Evolutionary conservation across 106 monocot genomes (phyloP).

Genomic region (Gastrodia elata): DNA sequence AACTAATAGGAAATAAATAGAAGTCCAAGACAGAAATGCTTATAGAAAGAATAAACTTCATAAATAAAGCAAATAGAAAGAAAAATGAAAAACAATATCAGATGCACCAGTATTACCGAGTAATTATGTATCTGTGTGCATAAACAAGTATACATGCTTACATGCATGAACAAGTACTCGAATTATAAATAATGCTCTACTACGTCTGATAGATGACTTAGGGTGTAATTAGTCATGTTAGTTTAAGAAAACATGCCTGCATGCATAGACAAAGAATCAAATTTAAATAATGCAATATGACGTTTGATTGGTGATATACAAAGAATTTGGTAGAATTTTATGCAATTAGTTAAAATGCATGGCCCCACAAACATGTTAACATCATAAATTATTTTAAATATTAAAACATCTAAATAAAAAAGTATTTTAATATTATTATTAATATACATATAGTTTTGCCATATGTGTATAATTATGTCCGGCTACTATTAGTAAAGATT

Average conservation of each 20-base stretch:
- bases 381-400: too few relatives aligned
- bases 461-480: too few relatives aligned
- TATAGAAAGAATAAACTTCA: background rate
- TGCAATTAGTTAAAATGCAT: too few relatives aligned
- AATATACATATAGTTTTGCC: too few relatives aligned
- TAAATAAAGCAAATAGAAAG: slow-evolving; percentile 3
- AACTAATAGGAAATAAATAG: background rate
- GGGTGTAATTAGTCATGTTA: too few relatives aligned
- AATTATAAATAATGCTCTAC: background rate
- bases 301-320: background rate
- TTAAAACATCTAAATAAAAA: too few relatives aligned
- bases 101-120: background rate
- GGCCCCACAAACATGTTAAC: too few relatives aligned
- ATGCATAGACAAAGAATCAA: background rate
- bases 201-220: too few relatives aligned
- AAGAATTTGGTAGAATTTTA: too few relatives aligned
- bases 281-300: background rate
- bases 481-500: too few relatives aligned
- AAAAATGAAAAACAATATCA: background rate
- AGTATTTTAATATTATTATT: too few relatives aligned
- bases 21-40: background rate
- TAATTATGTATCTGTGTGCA: background rate
- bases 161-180: background rate
- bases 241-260: too few relatives aligned
- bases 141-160: background rate